Percentiles rank a stretch among this genome's conserved stretches.
phyloP scores from a whole-genome alignment of 2,329 filamentous ascomycete species.

The Stachybotrys chlorohalonatus region DNA sequence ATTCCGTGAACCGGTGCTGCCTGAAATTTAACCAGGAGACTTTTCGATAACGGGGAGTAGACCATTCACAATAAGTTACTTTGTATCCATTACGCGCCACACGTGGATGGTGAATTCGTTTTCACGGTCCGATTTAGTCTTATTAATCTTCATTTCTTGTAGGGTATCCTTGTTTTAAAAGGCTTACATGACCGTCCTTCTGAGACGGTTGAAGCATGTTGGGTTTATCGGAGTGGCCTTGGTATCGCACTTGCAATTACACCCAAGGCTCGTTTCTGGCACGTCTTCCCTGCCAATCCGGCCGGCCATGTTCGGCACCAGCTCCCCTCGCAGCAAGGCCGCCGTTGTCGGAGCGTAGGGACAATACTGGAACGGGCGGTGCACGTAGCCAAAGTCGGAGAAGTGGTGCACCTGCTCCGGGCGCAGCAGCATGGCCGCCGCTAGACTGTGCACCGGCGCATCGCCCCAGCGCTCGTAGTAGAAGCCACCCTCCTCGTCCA shows the following conservation, averaged over 20 bases:
- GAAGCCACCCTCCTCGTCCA: constrained; percentile 32
- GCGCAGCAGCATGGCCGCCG: constrained; percentile 29
- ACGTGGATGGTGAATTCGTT: too few relatives aligned
- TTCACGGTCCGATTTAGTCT: too few relatives aligned
- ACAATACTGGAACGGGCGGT: constrained; percentile 22
- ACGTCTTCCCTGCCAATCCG: background rate
- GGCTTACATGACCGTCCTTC: constrained; percentile 2
- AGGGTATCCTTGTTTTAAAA: too few relatives aligned
- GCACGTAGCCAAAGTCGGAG: constrained; percentile 32
- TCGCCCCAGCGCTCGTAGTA: constrained; percentile 37
- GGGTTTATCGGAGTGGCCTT: constrained; percentile 1
- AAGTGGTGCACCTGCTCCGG: constrained; percentile 32
- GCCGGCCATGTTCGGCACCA: constrained; percentile 1
- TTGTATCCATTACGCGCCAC: too few relatives aligned
- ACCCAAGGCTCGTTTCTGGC: constrained; percentile 3
- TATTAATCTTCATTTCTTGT: too few relatives aligned
- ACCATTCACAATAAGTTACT: too few relatives aligned
- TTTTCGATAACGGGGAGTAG: too few relatives aligned
- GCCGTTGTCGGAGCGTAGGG: constrained; percentile 8
- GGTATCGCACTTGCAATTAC: constrained; percentile 5
- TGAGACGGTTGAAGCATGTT: constrained; percentile 4
- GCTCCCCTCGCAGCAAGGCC: constrained; percentile 1
- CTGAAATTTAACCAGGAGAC: too few relatives aligned
- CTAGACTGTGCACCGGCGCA: constrained; percentile 33
- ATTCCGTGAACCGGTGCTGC: too few relatives aligned